Conservation (phyloP, 1,284 basidiomycete species). For the Cerrena zonata region DNA sequence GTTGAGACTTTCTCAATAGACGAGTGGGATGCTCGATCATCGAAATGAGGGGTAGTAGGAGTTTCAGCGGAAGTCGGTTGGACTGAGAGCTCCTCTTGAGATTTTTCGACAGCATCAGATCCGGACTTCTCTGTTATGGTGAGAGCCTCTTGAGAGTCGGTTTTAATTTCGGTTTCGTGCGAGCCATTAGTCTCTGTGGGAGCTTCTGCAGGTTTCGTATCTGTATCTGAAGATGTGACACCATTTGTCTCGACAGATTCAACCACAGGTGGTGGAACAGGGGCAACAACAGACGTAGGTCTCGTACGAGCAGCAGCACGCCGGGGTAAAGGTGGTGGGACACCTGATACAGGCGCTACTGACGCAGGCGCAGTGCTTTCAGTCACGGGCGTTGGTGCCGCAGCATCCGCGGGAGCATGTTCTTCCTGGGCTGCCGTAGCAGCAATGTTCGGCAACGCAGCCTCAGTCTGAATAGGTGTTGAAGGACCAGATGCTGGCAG, state of each 20-base stretch:
- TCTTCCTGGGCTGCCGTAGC: not conserved
- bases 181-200: not conserved
- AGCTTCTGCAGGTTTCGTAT: not conserved
- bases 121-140: not conserved
- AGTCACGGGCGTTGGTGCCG: not conserved
- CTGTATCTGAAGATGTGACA: not conserved
- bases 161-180: not conserved
- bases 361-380: not conserved
- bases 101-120: not conserved
- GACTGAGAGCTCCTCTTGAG: not conserved
- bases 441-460: constrained; percentile 8
- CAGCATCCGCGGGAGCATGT: not conserved
- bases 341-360: constrained; percentile 16
- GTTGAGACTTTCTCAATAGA: not conserved
- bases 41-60: not conserved
- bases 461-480: constrained; percentile 7
- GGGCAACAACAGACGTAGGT: not conserved
- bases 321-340: constrained; percentile 52
- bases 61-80: not conserved
- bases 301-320: constrained; percentile 41
- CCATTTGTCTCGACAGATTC: not conserved
- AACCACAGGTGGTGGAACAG: constrained; percentile 12
- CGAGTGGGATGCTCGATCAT: not conserved
- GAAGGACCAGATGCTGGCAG: constrained; percentile 37
- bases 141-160: not conserved